Conservation (phyloP, 371 early-diverging fungal species). For the Mucor circinelloides region DNA sequence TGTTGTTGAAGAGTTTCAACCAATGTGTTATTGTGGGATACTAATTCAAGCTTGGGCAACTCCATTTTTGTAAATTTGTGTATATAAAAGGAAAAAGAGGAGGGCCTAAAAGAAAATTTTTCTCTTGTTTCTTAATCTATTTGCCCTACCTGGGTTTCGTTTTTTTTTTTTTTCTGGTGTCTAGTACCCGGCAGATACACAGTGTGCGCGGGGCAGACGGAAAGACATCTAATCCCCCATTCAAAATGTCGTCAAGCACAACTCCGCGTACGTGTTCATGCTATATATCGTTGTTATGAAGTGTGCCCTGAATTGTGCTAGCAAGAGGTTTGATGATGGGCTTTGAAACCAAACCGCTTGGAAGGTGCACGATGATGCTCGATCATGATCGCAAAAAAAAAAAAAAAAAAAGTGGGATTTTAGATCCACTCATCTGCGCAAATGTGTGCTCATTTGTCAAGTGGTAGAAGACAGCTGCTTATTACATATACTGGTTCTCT, state of each 20-base stretch:
- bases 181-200: neutral
- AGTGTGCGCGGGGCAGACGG: neutral
- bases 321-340: no score
- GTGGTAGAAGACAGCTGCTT: no score
- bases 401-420: no score
- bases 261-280: neutral
- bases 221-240: neutral
- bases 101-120: slow-evolving; percentile 4
- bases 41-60: slow-evolving; percentile 14
- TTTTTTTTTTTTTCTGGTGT: neutral
- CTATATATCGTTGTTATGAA: neutral
- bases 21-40: neutral
- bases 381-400: no score
- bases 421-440: no score
- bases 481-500: no score
- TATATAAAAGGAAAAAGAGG: neutral
- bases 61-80: slow-evolving; percentile 9
- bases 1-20: neutral
- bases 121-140: neutral
- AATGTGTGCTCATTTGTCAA: no score
- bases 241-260: neutral
- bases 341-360: neutral
- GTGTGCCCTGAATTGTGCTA: no score
- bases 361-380: no score
- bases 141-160: slow-evolving; percentile 3